Conservation (phyloP, 2,329 filamentous ascomycete species). For the Cercospora citrullina region DNA sequence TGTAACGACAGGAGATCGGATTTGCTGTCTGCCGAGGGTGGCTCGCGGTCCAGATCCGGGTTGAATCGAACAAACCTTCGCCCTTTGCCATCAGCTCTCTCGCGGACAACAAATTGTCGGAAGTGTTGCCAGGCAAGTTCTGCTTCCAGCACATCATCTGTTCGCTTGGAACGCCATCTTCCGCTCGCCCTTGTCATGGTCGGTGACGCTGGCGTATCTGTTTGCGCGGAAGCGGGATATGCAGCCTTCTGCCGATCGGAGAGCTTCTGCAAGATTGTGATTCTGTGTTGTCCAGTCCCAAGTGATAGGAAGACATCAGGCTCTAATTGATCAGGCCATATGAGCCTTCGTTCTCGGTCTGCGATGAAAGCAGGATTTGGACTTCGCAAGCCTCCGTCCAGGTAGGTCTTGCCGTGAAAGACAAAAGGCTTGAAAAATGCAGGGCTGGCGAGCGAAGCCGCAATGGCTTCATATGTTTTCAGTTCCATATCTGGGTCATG, state of each 20-base stretch:
- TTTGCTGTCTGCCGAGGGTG: slow-evolving; percentile 41
- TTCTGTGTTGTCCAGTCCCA: slow-evolving; percentile 39
- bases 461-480: slow-evolving; percentile 54
- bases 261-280: slow-evolving; percentile 34
- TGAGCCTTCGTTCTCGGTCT: slow-evolving; percentile 45
- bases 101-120: slow-evolving; percentile 33
- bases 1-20: slow-evolving; percentile 38
- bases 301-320: slow-evolving; percentile 41
- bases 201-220: background rate
- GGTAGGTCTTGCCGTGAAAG: slow-evolving; percentile 50
- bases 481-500: slow-evolving; percentile 44
- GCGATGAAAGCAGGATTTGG: slow-evolving; percentile 56
- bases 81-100: slow-evolving; percentile 29
- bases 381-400: slow-evolving; percentile 53
- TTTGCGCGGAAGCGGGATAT: slow-evolving; percentile 9
- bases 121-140: slow-evolving; percentile 42
- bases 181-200: slow-evolving; percentile 20
- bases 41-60: slow-evolving; percentile 36
- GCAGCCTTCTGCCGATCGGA: slow-evolving; percentile 30
- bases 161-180: slow-evolving; percentile 29
- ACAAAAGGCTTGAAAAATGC: slow-evolving; percentile 54
- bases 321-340: slow-evolving; percentile 38
- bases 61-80: slow-evolving; percentile 41
- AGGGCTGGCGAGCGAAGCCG: slow-evolving; percentile 54
- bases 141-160: slow-evolving; percentile 41